These are phyloP conservation scores for Metarhizium robertsii DNA, from an alignment of 2,329 filamentous ascomycete genomes.

Conservation along the genomic window DNA sequence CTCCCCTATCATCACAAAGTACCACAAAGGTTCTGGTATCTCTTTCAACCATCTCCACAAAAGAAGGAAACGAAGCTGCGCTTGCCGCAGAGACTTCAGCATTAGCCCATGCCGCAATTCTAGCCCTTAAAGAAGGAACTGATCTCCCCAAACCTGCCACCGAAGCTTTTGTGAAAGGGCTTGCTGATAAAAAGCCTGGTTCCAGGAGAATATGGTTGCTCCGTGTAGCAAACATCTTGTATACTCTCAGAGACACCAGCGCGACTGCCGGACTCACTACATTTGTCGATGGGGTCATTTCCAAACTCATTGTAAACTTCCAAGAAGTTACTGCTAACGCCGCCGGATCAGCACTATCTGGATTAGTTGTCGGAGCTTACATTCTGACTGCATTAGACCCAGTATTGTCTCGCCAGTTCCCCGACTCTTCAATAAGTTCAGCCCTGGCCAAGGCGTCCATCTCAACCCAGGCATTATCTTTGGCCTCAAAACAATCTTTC, in stretches of 20 bases:
- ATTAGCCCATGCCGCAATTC: slow-evolving; percentile 55
- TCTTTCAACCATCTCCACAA: slow-evolving; percentile 60
- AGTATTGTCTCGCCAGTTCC: slow-evolving; percentile 41
- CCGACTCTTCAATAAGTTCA: slow-evolving; percentile 36
- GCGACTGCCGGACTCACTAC: slow-evolving; percentile 37
- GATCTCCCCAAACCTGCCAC: slow-evolving; percentile 56
- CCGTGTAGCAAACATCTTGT: slow-evolving; percentile 61
- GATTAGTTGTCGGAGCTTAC: slow-evolving; percentile 71
- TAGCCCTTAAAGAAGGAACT: slow-evolving; percentile 50
- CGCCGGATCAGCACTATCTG: slow-evolving; percentile 68
- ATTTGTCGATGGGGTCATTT: slow-evolving; percentile 43
- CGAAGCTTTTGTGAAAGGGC: slow-evolving; percentile 70
- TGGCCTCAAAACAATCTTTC: slow-evolving; percentile 79
- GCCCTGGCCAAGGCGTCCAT: slow-evolving; percentile 50
- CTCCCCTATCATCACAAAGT: slow-evolving; percentile 51
- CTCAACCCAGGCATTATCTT: slow-evolving; percentile 53
- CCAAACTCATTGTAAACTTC: slow-evolving; percentile 59
- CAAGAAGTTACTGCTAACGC: slow-evolving; percentile 73
- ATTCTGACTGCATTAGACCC: slow-evolving; percentile 59
- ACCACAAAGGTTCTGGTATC: slow-evolving; percentile 58
- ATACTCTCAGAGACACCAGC: slow-evolving; percentile 36
- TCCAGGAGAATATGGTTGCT: slow-evolving; percentile 75
- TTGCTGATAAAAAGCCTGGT: slow-evolving; percentile 73
- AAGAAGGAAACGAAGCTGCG: slow-evolving; percentile 84
- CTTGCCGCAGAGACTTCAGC: slow-evolving; percentile 66